These are phyloP conservation scores for Fusarium coffeatum DNA, from an alignment of 2,329 filamentous ascomycete species.

Conservation along the genomic window DNA sequence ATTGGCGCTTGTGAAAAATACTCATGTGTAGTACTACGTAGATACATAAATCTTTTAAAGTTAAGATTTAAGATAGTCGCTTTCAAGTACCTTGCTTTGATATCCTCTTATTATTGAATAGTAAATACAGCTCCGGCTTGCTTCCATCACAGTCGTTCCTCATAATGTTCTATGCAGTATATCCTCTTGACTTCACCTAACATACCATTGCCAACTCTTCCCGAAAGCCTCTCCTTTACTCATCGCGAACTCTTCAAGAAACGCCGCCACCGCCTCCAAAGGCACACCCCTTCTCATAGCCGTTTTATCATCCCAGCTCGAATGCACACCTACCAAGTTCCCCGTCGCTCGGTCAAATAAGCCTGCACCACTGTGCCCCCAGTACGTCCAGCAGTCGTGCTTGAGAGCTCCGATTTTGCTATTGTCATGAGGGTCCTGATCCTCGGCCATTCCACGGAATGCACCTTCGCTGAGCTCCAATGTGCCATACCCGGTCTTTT, in stretches of 20 bases:
- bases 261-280: conserved; percentile 57
- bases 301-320: conserved; percentile 64
- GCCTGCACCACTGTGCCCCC: conserved; percentile 66
- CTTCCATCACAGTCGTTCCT: not conserved
- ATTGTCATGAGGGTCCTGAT: conserved; percentile 61
- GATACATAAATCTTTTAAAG: conserved; percentile 23
- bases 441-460: conserved; percentile 54
- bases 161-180: not conserved
- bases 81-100: no score
- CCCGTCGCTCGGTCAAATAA: conserved; percentile 56
- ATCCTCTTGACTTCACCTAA: conserved; percentile 3
- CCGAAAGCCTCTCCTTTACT: conserved; percentile 9
- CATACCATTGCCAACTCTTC: conserved; percentile 29
- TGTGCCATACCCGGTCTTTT: conserved; percentile 58
- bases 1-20: conserved; percentile 22
- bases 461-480: conserved; percentile 58
- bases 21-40: conserved; percentile 26
- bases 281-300: conserved; percentile 63
- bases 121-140: not conserved
- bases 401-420: conserved; percentile 62
- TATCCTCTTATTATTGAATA: not conserved
- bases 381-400: conserved; percentile 68
- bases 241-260: conserved; percentile 47
- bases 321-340: conserved; percentile 62
- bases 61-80: conserved; percentile 10